These are phyloP conservation scores for Annulohypoxylon stygium DNA, from an alignment of 495 filamentous ascomycete genomes.

Conservation along the genomic window DNA sequence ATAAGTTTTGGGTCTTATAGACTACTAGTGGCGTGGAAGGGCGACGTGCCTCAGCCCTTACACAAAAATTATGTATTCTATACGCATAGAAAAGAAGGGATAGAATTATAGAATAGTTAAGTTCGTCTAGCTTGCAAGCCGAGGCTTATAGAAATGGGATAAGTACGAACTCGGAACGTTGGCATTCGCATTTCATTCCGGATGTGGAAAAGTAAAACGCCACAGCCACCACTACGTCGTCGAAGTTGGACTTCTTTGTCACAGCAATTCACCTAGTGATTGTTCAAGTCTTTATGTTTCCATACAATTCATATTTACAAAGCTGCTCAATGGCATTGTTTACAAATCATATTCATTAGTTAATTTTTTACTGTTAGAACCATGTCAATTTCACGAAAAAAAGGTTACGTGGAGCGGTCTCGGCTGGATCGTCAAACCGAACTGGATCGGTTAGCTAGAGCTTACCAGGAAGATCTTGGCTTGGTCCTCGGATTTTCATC, in stretches of 20 bases:
- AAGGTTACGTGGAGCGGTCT: constrained; percentile 35
- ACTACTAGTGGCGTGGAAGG: not conserved
- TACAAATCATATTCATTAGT: not conserved
- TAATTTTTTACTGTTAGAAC: constrained; percentile 6
- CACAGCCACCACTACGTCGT: constrained; percentile 1
- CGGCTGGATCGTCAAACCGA: constrained; percentile 36
- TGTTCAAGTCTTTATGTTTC: constrained; percentile 16
- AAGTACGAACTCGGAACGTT: constrained; percentile 18
- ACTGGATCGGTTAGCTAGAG: constrained; percentile 32
- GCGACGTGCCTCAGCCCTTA: constrained; percentile 23
- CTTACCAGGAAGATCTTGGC: constrained; percentile 26
- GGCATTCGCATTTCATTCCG: constrained; percentile 35
- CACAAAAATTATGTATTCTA: not conserved
- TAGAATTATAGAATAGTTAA: not conserved
- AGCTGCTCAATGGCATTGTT: constrained; percentile 39
- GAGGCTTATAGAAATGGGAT: not conserved
- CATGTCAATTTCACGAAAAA: constrained; percentile 24
- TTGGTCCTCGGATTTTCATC: constrained; percentile 39
- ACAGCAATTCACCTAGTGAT: not conserved
- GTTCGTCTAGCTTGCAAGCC: not conserved
- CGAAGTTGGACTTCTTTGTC: constrained; percentile 26
- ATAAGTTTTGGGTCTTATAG: not conserved
- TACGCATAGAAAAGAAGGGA: constrained; percentile 1
- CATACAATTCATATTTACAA: not conserved
- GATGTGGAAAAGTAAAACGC: constrained; percentile 34